Percentiles rank a stretch among this genome's conserved stretches.
Evolutionary conservation across 495 filamentous ascomycete species (phyloP).

Genomic region (Annulohypoxylon bovei): DNA sequence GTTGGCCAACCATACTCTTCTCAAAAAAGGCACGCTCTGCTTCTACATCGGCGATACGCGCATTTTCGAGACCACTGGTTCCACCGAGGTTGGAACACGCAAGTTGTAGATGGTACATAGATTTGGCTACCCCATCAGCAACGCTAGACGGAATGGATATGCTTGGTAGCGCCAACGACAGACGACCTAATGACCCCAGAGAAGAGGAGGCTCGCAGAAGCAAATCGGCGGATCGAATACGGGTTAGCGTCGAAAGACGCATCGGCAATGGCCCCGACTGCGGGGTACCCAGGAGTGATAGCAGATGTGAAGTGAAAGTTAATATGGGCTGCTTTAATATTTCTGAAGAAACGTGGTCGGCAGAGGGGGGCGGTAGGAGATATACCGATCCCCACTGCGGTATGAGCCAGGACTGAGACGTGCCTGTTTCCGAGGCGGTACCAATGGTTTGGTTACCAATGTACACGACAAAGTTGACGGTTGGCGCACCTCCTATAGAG

Average conservation of each 20-base stretch:
- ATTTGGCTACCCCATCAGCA: slow-evolving; percentile 82
- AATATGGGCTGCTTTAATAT: slow-evolving; percentile 81
- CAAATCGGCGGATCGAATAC: slow-evolving; percentile 85
- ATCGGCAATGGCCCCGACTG: slow-evolving; percentile 81
- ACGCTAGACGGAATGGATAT: slow-evolving; percentile 91
- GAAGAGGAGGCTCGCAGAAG: slow-evolving; percentile 92
- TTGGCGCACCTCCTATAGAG: slow-evolving; percentile 91
- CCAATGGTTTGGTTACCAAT: slow-evolving; percentile 66
- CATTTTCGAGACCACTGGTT: slow-evolving; percentile 71
- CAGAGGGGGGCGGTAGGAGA: slow-evolving; percentile 70
- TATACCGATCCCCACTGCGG: slow-evolving; percentile 97
- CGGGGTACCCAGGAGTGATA: slow-evolving; percentile 88
- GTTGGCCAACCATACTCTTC: slow-evolving; percentile 98
- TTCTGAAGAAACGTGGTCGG: slow-evolving; percentile 51
- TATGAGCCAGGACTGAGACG: slow-evolving; percentile 90
- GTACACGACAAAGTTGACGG: slow-evolving; percentile 94
- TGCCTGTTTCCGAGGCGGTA: slow-evolving; percentile 55
- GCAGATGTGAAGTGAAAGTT: slow-evolving; percentile 90
- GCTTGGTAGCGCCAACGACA: slow-evolving; percentile 83
- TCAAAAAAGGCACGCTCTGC: slow-evolving; percentile 98
- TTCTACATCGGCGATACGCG: slow-evolving; percentile 83
- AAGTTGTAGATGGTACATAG: slow-evolving; percentile 75
- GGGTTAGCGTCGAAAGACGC: slow-evolving; percentile 82
- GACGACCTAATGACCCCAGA: slow-evolving; percentile 87
- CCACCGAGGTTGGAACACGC: slow-evolving; percentile 79